Conservation (phyloP, 805 yeast species). For the Kuraishia floccosa region DNA sequence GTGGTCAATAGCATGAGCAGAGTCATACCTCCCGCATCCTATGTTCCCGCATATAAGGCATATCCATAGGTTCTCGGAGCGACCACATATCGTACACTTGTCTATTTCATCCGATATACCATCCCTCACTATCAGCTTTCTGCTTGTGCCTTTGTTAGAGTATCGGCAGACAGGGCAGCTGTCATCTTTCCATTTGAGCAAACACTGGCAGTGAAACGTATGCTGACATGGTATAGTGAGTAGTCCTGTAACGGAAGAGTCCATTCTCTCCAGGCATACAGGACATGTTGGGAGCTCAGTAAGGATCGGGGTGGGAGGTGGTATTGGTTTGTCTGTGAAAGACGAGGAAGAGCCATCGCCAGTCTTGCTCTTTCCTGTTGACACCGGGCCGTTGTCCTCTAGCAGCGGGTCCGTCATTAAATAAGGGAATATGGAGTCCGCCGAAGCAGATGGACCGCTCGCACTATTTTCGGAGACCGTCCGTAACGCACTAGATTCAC, state of each 20-base stretch:
- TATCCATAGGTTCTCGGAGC: conserved; percentile 65
- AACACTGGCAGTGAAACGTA: conserved; percentile 82
- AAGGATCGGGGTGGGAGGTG: conserved; percentile 7
- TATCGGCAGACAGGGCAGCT: conserved; percentile 88
- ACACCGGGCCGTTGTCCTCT: background rate
- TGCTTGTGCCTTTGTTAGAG: conserved; percentile 24
- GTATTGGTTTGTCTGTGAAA: conserved; percentile 6
- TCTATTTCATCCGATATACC: conserved; percentile 17
- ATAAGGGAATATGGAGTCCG: conserved; percentile 43
- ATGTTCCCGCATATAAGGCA: conserved; percentile 84
- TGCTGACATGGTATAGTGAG: conserved; percentile 88
- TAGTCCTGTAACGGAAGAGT: conserved; percentile 66
- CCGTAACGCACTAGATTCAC: background rate
- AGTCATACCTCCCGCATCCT: conserved; percentile 87
- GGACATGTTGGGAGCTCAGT: conserved; percentile 84
- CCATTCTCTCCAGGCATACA: conserved; percentile 85
- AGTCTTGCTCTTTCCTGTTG: no score
- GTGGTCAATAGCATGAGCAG: conserved; percentile 79
- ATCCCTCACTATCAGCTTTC: conserved; percentile 2
- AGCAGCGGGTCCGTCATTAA: conserved; percentile 22
- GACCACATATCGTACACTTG: conserved; percentile 47
- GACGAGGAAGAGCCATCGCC: background rate
- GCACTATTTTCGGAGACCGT: background rate
- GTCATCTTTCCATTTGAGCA: conserved; percentile 83
- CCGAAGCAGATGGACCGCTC: background rate